Conservation (phyloP, 768 basidiomycete genomes). For the Hortiboletus flavorubellus region DNA sequence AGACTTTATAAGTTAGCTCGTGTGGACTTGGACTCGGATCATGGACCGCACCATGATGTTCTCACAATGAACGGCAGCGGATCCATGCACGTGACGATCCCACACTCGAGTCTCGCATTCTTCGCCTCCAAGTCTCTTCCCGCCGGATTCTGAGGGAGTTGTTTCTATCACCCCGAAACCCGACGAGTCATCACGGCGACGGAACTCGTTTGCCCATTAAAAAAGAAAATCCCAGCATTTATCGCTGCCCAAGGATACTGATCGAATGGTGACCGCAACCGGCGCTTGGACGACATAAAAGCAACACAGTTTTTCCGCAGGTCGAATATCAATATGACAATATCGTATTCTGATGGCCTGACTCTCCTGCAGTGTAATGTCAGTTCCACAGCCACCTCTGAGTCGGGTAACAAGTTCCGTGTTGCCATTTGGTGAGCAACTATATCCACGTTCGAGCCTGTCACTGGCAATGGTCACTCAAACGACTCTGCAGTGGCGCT, state of each 20-base stretch:
- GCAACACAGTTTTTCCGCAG: not conserved
- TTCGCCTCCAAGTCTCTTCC: not conserved
- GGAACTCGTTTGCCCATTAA: too few species aligned
- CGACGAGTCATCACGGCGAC: too few species aligned
- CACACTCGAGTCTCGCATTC: too few species aligned
- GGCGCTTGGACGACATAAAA: too few species aligned
- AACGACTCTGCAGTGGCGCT: conserved; percentile 28
- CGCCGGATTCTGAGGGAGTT: conserved; percentile 5
- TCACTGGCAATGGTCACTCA: not conserved
- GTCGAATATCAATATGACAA: not conserved
- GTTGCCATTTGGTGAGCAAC: conserved; percentile 23
- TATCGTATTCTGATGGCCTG: not conserved
- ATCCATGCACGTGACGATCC: too few species aligned
- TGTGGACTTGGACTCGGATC: too few species aligned
- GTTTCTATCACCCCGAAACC: too few species aligned
- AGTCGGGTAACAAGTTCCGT: conserved; percentile 9
- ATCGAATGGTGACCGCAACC: too few species aligned
- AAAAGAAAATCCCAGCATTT: conserved; percentile 14
- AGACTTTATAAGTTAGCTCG: too few species aligned
- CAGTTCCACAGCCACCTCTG: not conserved
- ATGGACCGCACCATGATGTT: too few species aligned
- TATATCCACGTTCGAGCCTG: not conserved
- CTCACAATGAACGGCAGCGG: too few species aligned
- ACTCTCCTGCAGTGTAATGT: not conserved
- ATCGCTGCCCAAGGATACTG: not conserved